phyloP scores from a whole-genome alignment of 305 asterid genomes.

The Solanum chacoense region DNA sequence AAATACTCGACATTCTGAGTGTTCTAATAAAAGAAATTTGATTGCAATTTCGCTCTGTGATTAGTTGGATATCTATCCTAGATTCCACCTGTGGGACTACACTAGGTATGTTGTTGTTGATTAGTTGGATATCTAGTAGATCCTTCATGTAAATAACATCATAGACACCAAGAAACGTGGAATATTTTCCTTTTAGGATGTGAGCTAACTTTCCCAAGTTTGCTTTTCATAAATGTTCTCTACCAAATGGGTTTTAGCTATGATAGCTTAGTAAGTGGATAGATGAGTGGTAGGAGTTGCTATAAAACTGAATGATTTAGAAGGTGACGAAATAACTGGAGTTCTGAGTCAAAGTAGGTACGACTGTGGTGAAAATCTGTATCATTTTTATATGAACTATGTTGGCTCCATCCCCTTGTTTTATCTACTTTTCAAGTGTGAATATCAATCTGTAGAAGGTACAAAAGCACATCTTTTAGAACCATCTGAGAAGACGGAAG shows the following conservation, averaged over 20 bases:
- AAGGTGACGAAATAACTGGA: neutral
- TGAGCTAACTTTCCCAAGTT: neutral
- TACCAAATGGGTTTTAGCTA: neutral
- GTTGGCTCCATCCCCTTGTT: neutral
- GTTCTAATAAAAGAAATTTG: neutral
- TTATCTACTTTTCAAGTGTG: neutral
- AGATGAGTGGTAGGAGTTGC: neutral
- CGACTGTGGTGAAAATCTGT: neutral
- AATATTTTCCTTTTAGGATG: neutral
- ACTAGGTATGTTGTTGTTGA: neutral
- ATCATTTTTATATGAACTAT: neutral
- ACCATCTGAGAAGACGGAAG: neutral
- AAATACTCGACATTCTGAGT: neutral
- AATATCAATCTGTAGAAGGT: neutral
- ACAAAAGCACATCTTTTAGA: neutral
- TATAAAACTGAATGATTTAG: neutral
- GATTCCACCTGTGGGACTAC: neutral
- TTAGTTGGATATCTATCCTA: neutral
- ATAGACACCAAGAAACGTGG: neutral
- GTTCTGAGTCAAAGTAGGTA: neutral
- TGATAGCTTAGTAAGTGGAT: neutral
- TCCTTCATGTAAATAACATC: neutral
- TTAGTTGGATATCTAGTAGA: neutral
- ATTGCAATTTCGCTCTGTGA: neutral
- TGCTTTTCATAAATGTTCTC: neutral